These are phyloP conservation scores for Boletus pseudopeckii DNA, from an alignment of 768 basidiomycete genomes.

Conservation along the genomic window DNA sequence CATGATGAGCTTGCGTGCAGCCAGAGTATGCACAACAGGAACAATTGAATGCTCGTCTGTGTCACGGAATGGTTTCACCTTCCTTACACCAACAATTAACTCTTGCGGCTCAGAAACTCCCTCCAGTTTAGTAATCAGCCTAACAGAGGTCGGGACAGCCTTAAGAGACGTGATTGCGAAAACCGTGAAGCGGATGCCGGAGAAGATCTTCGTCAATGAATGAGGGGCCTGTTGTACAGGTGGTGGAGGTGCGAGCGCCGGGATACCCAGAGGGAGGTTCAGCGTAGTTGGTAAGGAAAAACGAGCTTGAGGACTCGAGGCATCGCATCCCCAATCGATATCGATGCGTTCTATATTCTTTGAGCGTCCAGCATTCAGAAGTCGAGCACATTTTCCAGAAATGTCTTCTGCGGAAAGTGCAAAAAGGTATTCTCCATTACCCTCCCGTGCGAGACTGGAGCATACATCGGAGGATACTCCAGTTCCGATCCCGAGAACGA, in stretches of 20 bases:
- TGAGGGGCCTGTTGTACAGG: conserved; percentile 34
- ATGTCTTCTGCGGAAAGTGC: conserved; percentile 46
- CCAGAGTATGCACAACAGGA: conserved; percentile 49
- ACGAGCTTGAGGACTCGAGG: neutral
- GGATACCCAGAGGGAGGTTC: conserved; percentile 6
- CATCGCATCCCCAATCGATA: conserved; percentile 47
- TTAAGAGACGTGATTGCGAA: conserved; percentile 30
- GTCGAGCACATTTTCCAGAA: conserved; percentile 43
- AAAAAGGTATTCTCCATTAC: conserved; percentile 49
- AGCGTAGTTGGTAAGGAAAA: conserved; percentile 17
- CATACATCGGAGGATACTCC: conserved; percentile 48
- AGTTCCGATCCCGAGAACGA: conserved; percentile 56
- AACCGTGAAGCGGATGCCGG: conserved; percentile 33
- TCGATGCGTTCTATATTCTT: conserved; percentile 42
- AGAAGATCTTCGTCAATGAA: conserved; percentile 30
- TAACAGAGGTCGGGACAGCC: conserved; percentile 26
- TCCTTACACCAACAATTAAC: conserved; percentile 18
- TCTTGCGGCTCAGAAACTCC: conserved; percentile 19
- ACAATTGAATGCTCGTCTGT: conserved; percentile 11
- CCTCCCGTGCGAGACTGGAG: conserved; percentile 50
- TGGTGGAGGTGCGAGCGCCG: conserved; percentile 35
- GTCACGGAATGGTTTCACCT: conserved; percentile 26
- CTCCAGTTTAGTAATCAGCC: conserved; percentile 27
- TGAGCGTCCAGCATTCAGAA: conserved; percentile 50
- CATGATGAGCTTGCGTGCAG: conserved; percentile 53